Conservation (phyloP, 176 grass and related monocot species). For the Lolium perenne region DNA sequence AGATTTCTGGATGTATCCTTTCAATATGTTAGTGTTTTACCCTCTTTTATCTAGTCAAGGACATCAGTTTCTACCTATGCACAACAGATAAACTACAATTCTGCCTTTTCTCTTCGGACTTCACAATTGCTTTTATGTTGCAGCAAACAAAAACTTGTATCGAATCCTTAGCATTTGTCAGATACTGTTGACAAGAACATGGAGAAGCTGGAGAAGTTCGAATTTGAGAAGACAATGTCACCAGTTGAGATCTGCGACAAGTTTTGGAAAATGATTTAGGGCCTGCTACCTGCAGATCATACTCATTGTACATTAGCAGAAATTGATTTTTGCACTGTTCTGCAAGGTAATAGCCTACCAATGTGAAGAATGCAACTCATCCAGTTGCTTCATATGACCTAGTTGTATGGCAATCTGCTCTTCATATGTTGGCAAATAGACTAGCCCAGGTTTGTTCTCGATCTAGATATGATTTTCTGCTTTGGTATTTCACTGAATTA, state of each 20-base stretch:
- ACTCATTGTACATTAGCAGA: neutral
- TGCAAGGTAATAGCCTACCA: neutral
- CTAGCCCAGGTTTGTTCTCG: neutral
- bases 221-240: conserved; percentile 52
- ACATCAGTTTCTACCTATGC: conserved; percentile 15
- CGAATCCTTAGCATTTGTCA: conserved; percentile 55
- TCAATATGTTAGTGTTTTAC: neutral
- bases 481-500: neutral
- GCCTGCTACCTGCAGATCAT: neutral
- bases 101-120: conserved; percentile 7
- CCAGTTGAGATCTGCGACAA: conserved; percentile 57
- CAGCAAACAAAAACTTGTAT: conserved; percentile 11
- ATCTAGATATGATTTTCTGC: conserved; percentile 4
- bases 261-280: conserved; percentile 73
- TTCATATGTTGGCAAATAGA: conserved; percentile 18
- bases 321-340: conserved; percentile 11
- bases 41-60: neutral
- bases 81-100: too few species aligned
- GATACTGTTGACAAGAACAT: conserved; percentile 66
- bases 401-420: neutral
- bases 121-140: conserved; percentile 17
- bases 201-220: conserved; percentile 58
- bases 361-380: neutral
- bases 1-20: conserved; percentile 94
- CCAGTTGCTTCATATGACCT: conserved; percentile 10